Percentiles rank a stretch among this genome's conserved stretches.
Conservation (phyloP, 129 eudicot species). For the Chrysanthemum seticuspe region DNA sequence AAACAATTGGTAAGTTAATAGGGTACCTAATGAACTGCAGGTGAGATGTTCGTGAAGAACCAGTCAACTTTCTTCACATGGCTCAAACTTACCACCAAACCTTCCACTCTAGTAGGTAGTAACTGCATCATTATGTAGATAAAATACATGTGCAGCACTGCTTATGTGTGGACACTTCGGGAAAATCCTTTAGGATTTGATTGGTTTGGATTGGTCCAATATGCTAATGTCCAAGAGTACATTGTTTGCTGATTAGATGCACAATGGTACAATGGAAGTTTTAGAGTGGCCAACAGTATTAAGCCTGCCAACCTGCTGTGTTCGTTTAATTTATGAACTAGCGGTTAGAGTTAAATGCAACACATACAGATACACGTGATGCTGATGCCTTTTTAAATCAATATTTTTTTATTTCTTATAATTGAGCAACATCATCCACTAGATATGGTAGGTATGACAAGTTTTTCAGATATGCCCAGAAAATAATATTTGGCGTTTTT, state of each 20-base stretch:
- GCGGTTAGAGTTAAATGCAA: constrained; percentile 6
- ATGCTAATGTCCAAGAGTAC: too few relatives aligned
- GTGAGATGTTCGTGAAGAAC: constrained; percentile 4
- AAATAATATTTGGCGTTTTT: too few relatives aligned
- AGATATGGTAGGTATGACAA: background rate
- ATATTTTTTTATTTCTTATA: background rate
- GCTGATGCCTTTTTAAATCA: background rate
- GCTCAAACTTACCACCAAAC: too few relatives aligned
- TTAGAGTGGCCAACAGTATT: background rate
- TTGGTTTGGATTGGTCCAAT: too few relatives aligned
- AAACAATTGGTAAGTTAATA: constrained; percentile 6
- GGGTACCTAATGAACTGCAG: constrained; percentile 10
- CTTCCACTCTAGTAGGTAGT: background rate
- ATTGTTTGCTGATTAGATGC: too few relatives aligned
- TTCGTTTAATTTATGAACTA: background rate
- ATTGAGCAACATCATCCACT: background rate
- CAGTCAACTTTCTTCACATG: constrained; percentile 21
- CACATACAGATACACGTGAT: background rate
- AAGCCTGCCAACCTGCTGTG: background rate
- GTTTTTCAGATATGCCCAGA: too few relatives aligned
- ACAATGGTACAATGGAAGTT: background rate
- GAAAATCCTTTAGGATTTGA: too few relatives aligned
- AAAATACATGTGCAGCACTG: background rate
- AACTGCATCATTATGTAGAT: background rate
- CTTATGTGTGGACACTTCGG: too few relatives aligned